Conservation (phyloP, 1,139 yeast species). For the Pneumocystis sp. region DNA sequence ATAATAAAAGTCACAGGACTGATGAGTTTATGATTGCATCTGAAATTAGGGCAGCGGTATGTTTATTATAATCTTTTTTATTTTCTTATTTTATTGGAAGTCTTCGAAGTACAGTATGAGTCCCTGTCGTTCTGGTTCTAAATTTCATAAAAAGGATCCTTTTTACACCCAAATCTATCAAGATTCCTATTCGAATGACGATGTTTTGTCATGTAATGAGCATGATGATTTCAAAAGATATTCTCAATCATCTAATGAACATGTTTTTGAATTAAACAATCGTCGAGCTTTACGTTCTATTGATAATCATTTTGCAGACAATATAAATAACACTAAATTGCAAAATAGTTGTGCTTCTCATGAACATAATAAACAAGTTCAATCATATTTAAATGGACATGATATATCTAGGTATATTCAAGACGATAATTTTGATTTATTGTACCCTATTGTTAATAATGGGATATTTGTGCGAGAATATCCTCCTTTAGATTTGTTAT, state of each 20-base stretch:
- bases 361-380: background rate
- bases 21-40: background rate
- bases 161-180: background rate
- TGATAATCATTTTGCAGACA: background rate
- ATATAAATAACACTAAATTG: background rate
- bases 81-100: background rate
- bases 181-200: background rate
- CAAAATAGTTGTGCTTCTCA: background rate
- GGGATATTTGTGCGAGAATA: background rate
- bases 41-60: background rate
- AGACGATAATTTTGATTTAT: background rate
- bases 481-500: background rate
- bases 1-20: background rate
- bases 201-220: background rate
- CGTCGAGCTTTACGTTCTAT: background rate
- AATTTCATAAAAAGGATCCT: background rate
- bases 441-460: background rate
- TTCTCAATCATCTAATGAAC: background rate
- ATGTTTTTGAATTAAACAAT: background rate
- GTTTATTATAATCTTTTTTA: background rate
- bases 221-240: background rate
- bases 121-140: background rate
- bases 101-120: background rate
- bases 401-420: background rate
- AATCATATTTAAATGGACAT: background rate